A percentile compares a stretch with the other conserved stretches of the same genome.
phyloP scores from a whole-genome alignment of 2,329 filamentous ascomycete species.

The Endoconidiophora polonica region DNA sequence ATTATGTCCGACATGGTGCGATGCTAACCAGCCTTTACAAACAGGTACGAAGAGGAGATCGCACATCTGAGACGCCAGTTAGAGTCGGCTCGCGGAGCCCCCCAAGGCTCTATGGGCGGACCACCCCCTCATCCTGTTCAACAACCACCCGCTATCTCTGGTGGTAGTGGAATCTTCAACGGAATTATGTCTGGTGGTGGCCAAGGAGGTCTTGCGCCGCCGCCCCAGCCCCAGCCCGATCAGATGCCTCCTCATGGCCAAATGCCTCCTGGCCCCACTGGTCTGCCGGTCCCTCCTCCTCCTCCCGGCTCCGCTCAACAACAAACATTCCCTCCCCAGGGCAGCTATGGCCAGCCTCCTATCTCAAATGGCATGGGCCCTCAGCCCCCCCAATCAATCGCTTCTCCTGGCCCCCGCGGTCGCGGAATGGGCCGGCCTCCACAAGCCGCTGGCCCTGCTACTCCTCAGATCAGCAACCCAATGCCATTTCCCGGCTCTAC shows the following conservation, averaged over 20 bases:
- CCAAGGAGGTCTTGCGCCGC: slow-evolving; percentile 71
- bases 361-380: slow-evolving; percentile 57
- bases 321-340: slow-evolving; percentile 62
- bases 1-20: neutral
- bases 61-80: slow-evolving; percentile 73
- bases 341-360: slow-evolving; percentile 44
- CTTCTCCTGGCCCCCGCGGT: slow-evolving; percentile 62
- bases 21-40: neutral
- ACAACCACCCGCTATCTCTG: slow-evolving; percentile 74
- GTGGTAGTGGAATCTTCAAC: slow-evolving; percentile 84
- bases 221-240: slow-evolving; percentile 54
- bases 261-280: slow-evolving; percentile 29
- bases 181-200: slow-evolving; percentile 86
- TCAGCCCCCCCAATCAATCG: slow-evolving; percentile 68
- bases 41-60: slow-evolving; percentile 87
- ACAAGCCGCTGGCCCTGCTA: slow-evolving; percentile 50
- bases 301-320: slow-evolving; percentile 47
- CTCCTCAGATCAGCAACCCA: slow-evolving; percentile 79
- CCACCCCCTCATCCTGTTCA: slow-evolving; percentile 63
- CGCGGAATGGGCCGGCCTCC: slow-evolving; percentile 51
- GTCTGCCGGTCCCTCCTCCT: slow-evolving; percentile 39
- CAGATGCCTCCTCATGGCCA: slow-evolving; percentile 30
- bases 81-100: slow-evolving; percentile 49
- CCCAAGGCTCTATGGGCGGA: slow-evolving; percentile 43
- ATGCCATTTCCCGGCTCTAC: slow-evolving; percentile 71